Evolutionary conservation across 345 rosid genomes (phyloP), one percentile per base, ranked within the genome.

Genomic region (Acer campestre): DNA sequence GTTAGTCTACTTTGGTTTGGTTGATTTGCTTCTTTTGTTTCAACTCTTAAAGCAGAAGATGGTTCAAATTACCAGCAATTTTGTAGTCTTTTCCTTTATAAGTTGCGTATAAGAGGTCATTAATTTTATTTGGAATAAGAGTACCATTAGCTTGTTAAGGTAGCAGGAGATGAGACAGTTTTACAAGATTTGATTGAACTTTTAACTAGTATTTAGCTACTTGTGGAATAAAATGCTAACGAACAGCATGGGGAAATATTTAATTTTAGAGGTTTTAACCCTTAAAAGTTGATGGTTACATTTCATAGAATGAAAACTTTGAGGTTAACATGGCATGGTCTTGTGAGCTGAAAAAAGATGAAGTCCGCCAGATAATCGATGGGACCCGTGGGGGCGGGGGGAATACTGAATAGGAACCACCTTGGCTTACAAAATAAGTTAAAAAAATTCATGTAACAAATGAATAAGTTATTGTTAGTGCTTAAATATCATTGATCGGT

Each of bases 1-100:
- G 97, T 93, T 38, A 46, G 79, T 40, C 68, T 71, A 51, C 61
- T 71, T 71, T 61, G 27, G 66, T 73, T 68, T 67, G 67, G 27
- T 67, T 61, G 76, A 62, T 67, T 63, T 73, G 29, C 70, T 53
- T n/a, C 20, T 65, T 27, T 38, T 5, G 35, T 63, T 10, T 17
- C 20, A 35, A 51, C 40, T 67, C 10, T 73, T 3, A 62, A 49
- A 74, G 48, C 51, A 16, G 59, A 31, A 70, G 16, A 18, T 18
- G 10, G 67, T 71, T n/a, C 74, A 59, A 48, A 68, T 56, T 69
- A 20, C 55, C 63, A 20, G 67, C 66, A 63, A 13, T 13, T 69
- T 38, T 68, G 44, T 7, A 6, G 17, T 61, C 48, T 22, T 46
- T 16, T 67, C 56, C 61, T 35, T 53, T 27, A 0, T 1, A 59